Evolutionary conservation across 441 rosid genomes (phyloP).

Genomic region (Flueggea neowawraea): DNA sequence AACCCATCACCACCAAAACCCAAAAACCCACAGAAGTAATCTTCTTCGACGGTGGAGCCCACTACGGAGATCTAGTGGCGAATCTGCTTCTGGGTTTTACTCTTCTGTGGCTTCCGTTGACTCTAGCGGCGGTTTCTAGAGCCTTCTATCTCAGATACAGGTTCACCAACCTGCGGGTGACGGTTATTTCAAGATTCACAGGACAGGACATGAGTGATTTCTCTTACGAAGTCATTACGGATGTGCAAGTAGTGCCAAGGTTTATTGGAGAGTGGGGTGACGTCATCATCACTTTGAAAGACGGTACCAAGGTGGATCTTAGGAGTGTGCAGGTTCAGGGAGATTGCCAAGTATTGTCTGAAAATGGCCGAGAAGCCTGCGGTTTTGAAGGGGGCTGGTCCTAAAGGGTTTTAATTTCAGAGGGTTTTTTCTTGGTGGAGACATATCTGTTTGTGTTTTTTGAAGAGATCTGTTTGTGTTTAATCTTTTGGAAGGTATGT

Average conservation of each 20-base stretch:
- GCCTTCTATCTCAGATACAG: constrained; percentile 81
- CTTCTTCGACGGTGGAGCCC: constrained; percentile 92
- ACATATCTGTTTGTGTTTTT: neutral
- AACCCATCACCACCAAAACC: constrained; percentile 24
- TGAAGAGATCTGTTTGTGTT: too few relatives aligned
- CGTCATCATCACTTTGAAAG: constrained; percentile 61
- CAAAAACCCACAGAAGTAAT: constrained; percentile 42
- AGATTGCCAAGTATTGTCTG: constrained; percentile 72
- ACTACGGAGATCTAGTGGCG: constrained; percentile 85
- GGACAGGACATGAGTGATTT: constrained; percentile 85
- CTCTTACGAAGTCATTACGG: constrained; percentile 80
- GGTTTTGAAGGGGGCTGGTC: constrained; percentile 44
- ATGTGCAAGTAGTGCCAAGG: constrained; percentile 88
- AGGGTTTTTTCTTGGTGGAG: neutral
- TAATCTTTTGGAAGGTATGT: constrained; percentile 4
- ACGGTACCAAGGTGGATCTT: constrained; percentile 79
- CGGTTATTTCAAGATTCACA: constrained; percentile 88
- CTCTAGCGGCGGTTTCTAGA: constrained; percentile 78
- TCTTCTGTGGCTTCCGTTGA: constrained; percentile 85
- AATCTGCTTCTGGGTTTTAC: constrained; percentile 83
- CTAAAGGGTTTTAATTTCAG: constrained; percentile 46
- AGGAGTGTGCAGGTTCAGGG: constrained; percentile 94
- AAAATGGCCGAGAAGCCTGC: constrained; percentile 65
- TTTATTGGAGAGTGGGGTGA: constrained; percentile 96
- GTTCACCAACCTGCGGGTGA: constrained; percentile 88